A percentile compares a stretch with the other conserved stretches of the same genome.
Conservation (phyloP, 2,329 filamentous ascomycete genomes). For the Ascocoryne sarcoides region DNA sequence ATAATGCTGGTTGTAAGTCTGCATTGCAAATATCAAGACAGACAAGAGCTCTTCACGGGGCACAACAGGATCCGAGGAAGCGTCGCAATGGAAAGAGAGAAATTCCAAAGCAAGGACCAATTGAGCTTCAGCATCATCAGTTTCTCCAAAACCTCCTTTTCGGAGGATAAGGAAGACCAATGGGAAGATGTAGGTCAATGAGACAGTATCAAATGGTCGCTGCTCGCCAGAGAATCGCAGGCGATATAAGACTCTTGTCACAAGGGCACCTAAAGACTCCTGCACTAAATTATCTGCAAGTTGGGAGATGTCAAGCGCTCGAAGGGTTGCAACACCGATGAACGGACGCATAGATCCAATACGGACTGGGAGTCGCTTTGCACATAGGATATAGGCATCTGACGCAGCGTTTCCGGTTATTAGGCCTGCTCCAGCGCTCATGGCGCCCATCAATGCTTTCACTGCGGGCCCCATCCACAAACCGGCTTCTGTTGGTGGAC, state of each 20-base stretch:
- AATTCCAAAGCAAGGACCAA: conserved; percentile 83
- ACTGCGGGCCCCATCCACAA: conserved; percentile 84
- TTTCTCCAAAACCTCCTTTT: conserved; percentile 66
- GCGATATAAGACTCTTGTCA: conserved; percentile 84
- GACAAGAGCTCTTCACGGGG: conserved; percentile 68
- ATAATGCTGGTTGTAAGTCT: conserved; percentile 85
- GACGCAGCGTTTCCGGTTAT: conserved; percentile 75
- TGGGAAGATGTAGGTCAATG: conserved; percentile 79
- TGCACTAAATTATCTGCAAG: conserved; percentile 63
- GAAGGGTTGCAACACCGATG: conserved; percentile 77
- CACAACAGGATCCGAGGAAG: conserved; percentile 65
- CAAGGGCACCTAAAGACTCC: conserved; percentile 74
- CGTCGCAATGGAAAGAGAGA: conserved; percentile 76
- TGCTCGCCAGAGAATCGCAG: conserved; percentile 87
- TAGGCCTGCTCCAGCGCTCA: conserved; percentile 72
- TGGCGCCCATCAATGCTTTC: conserved; percentile 59
- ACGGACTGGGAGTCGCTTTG: conserved; percentile 63
- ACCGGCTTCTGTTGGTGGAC: conserved; percentile 80
- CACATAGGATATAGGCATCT: conserved; percentile 69
- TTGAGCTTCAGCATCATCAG: conserved; percentile 82
- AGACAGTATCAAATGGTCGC: conserved; percentile 82
- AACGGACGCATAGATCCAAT: conserved; percentile 72
- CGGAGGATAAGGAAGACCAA: conserved; percentile 71
- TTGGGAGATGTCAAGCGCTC: conserved; percentile 65
- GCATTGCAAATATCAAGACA: conserved; percentile 72